Evolutionary conservation across 306 rosid genomes (phyloP).

Genomic region (Phaseolus lunatus): DNA sequence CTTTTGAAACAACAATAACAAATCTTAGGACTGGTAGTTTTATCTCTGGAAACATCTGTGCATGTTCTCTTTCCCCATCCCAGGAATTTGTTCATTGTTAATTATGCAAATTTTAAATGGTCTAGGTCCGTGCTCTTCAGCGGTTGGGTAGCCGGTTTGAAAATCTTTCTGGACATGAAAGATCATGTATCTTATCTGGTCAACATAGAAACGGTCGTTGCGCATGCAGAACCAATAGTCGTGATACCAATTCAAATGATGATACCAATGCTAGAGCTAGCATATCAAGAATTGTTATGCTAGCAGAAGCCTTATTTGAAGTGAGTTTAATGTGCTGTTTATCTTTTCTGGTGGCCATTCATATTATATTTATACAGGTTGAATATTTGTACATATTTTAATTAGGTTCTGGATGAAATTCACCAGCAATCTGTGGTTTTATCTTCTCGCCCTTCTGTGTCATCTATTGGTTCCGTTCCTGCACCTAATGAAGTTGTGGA

Average conservation of each 20-base stretch:
- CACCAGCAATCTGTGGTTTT: constrained; percentile 99
- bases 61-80: background rate
- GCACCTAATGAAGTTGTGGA: constrained; percentile 95
- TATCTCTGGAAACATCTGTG: constrained; percentile 9
- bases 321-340: constrained; percentile 53
- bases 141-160: constrained; percentile 95
- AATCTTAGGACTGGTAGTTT: background rate
- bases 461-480: constrained; percentile 97
- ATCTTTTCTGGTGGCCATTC: constrained; percentile 39
- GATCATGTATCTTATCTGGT: constrained; percentile 90
- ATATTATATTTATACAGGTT: constrained; percentile 56
- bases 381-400: constrained; percentile 65
- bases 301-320: constrained; percentile 99
- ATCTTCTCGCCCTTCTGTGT: constrained; percentile 91
- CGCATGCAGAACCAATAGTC: constrained; percentile 70
- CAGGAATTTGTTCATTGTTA: constrained; percentile 21
- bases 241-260: constrained; percentile 64
- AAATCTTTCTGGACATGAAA: constrained; percentile 93
- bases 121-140: constrained; percentile 99
- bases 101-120: constrained; percentile 42
- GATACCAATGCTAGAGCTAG: constrained; percentile 93
- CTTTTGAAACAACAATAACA: background rate
- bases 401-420: constrained; percentile 99
- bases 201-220: constrained; percentile 93
- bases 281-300: constrained; percentile 97